phyloP scores from a whole-genome alignment of 345 rosid genomes.

The Heritiera littoralis region DNA sequence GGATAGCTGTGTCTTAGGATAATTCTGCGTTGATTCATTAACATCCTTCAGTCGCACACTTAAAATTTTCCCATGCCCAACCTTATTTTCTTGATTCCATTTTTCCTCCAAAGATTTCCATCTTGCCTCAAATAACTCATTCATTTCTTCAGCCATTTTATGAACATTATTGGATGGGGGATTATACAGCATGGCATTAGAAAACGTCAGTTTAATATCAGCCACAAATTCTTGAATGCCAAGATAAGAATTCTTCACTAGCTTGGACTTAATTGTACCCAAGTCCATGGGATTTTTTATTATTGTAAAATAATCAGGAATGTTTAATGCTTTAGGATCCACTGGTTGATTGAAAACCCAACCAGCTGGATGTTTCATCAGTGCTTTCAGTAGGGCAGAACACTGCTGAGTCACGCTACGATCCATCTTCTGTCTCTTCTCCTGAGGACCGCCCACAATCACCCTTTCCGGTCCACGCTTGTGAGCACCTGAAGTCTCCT shows the following conservation, averaged over 20 bases:
- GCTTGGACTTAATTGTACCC: conserved; percentile 64
- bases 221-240: conserved; percentile 67
- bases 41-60: conserved; percentile 34
- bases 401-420: conserved; percentile 51
- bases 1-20: conserved; percentile 41
- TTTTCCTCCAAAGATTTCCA: conserved; percentile 67
- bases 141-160: conserved; percentile 47
- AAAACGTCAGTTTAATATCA: conserved; percentile 74
- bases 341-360: conserved; percentile 68
- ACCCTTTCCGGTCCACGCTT: conserved; percentile 46
- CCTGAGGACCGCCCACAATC: conserved; percentile 32
- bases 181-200: conserved; percentile 82
- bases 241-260: conserved; percentile 47
- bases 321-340: conserved; percentile 56
- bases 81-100: conserved; percentile 31
- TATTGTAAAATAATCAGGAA: conserved; percentile 80
- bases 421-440: conserved; percentile 60
- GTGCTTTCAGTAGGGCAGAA: conserved; percentile 38
- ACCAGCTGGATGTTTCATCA: conserved; percentile 45
- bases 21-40: conserved; percentile 32
- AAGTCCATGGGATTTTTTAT: conserved; percentile 77
- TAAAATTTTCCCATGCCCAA: conserved; percentile 26
- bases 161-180: conserved; percentile 64
- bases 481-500: conserved; percentile 16
- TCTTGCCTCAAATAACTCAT: conserved; percentile 49